Percentiles rank a stretch among this genome's conserved stretches.
Evolutionary conservation across 306 rosid genomes (phyloP).

Genomic region (Gillenia trifoliata): DNA sequence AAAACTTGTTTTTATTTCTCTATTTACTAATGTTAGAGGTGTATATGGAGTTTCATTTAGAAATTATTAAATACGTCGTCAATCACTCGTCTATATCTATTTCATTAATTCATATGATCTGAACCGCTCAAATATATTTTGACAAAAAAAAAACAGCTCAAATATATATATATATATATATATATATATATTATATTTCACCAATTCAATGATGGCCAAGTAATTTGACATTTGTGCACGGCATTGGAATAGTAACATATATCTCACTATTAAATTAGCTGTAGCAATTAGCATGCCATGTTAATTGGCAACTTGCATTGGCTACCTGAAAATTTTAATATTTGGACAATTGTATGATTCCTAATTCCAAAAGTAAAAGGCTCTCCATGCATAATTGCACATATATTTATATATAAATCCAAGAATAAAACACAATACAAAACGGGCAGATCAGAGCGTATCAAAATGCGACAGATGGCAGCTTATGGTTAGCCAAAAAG

Average conservation of each 20-base stretch:
- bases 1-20: not conserved
- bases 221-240: not conserved
- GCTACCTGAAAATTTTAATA: not conserved
- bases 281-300: no score
- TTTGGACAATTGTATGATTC: not conserved
- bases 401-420: not conserved
- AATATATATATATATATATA: no score
- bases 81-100: no score
- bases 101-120: no score
- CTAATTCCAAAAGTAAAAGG: not conserved
- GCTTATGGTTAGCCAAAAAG: constrained; percentile 34
- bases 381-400: not conserved
- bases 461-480: constrained; percentile 34
- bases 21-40: not conserved
- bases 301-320: not conserved
- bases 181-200: no score
- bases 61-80: accelerated
- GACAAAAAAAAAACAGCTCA: no score
- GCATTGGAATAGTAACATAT: not conserved
- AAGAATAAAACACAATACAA: not conserved
- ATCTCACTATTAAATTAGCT: no score
- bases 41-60: not conserved
- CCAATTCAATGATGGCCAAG: not conserved
- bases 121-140: accelerated
- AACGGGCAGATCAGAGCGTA: not conserved